Base-by-base conservation (phyloP, 768 basidiomycete species). In the Lyophyllum semitale region DNA sequence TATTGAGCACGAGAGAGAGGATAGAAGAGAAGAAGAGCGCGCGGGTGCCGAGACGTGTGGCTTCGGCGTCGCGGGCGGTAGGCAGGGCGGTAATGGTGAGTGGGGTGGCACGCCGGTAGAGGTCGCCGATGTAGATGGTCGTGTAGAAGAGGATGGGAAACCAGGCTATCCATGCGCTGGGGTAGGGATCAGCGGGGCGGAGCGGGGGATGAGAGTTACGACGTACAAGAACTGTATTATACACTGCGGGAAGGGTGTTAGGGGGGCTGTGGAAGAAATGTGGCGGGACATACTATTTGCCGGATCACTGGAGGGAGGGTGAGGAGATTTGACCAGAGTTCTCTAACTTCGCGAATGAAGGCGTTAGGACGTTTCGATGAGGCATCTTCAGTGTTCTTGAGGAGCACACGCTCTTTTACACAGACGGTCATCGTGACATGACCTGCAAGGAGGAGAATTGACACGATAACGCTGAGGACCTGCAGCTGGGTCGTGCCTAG, bases 61-160 rank as follows among this genome's bases (percentile, higher is more conserved):
- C 87, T 60, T 91, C 88, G 1, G 78, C 78, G 51, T 89, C 83
- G 0, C 85, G 68, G 8, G 63, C 66, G 40, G 58, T 67, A 7
- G 61, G 55, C 2, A 64, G 54, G 11, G 72, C 57, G 2, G 60
- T 27, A 18, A 55, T 25, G 15, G 63, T 49, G 20, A 58, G 54
- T 18, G 73, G 67, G 1, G 73, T 77, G 8, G 77, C 61, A 2
- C 72, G 76, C 57, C 85, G 89, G 76, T 97, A 85, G 11, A 96
- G 78, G 62, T 96, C 95, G 11, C 91, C 91, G 51, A 97, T 80
- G 71, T 94, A 98, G 23, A 92, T 75, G 1, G 90, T 89, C 3
- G 87, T 88, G 74, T 93, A 95, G 71, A 95, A 95, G 1, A 96
- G 77, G 23, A 94, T 73, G 0, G 95, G 95, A 65, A 96, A 97